phyloP scores from a whole-genome alignment of 805 yeast species.

The Blastobotrys mokoenaii region DNA sequence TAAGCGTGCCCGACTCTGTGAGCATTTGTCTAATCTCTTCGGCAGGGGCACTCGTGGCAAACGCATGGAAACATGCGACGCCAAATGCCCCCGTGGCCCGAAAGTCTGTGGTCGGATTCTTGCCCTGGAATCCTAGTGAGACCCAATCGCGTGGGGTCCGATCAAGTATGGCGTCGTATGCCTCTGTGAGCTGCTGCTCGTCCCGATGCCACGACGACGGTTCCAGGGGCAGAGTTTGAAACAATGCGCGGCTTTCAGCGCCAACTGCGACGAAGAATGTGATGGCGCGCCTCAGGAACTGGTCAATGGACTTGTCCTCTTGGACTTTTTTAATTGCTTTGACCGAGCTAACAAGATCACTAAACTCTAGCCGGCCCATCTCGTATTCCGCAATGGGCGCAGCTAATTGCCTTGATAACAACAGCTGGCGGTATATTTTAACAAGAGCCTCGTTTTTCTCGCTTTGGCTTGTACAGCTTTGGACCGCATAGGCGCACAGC shows the following conservation, averaged over 20 bases:
- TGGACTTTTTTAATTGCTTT: slow-evolving; percentile 2
- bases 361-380: no score
- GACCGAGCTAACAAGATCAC: background rate
- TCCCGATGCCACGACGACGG: slow-evolving; percentile 4
- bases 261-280: no score
- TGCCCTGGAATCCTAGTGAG: slow-evolving; percentile 32
- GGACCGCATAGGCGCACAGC: background rate
- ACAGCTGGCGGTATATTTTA: no score
- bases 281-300: background rate
- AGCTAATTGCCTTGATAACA: no score
- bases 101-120: slow-evolving; percentile 31
- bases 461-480: no score
- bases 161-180: slow-evolving; percentile 6
- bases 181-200: slow-evolving; percentile 4
- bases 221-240: background rate
- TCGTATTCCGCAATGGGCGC: no score
- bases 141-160: slow-evolving; percentile 25
- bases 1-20: slow-evolving; percentile 21
- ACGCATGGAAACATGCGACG: slow-evolving; percentile 15
- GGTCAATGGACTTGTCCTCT: background rate
- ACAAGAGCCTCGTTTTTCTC: background rate
- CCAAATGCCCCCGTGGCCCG: slow-evolving; percentile 29
- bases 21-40: slow-evolving; percentile 11
- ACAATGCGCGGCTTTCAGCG: no score
- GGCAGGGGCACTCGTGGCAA: slow-evolving; percentile 16